Evolutionary conservation across 495 filamentous ascomycete species (phyloP), one percentile per base, ranked within the genome.

Genomic region (Jackrogersella minutella): DNA sequence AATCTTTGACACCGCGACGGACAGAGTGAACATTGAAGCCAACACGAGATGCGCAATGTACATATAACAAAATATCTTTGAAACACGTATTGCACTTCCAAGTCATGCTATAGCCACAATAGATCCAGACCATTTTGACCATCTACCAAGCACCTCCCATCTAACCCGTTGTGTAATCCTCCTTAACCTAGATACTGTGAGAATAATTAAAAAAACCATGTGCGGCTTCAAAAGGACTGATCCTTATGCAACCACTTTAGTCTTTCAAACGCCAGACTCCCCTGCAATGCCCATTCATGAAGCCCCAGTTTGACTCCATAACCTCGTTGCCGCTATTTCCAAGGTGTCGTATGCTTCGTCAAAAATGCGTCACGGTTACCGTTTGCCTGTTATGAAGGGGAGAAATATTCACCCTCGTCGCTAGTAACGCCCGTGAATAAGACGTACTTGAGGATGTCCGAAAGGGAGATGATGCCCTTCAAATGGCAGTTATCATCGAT

Each of bases 391-490:
- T 69, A 60, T 68, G 74, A 60, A 31, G 58, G 62, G 17, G 72
- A 50, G 51, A 71, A 71, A 46, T 71, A 64, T 62, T 86, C 84
- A 22, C 89, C 86, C 40, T 83, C 85, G 73, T 96, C 93, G 36
- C 91, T 91, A 71, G 92, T 88, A 21, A 97, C 93, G 43, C 92
- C 93, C 68, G 92, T 90, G 21, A 97, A 84, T 40, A 99, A 85
- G 47, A 97, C 89, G 75, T 98, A 97, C 71, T 96, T 92, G 59
- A 99, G 84, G 64, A 99, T 97, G 77, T 99, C 96, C 65, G 93
- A 97, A 58, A 99, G 81, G 6, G 93, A 97, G 24, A 99, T 87
- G 14, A 99, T 86, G 40, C 95, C 95, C 75, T 90, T 90, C 34
- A 99, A 85, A 46, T 87, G 85, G 77, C 88, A 91, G 53, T 91